Conservation (phyloP, 495 filamentous ascomycete genomes). For the Tricharina praecox region DNA sequence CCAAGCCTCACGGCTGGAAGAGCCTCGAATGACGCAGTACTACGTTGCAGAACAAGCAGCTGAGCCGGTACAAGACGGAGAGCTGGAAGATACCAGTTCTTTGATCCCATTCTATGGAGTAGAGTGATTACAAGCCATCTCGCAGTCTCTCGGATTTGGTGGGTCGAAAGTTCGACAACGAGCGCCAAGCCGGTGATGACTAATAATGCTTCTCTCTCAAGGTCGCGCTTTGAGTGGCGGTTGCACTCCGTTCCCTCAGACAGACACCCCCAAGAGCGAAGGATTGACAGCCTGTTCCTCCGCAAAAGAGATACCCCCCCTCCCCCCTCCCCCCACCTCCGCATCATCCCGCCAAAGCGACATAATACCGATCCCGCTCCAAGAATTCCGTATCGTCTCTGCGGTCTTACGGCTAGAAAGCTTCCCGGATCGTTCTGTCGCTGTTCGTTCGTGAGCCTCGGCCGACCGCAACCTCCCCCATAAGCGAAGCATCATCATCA, state of each 20-base stretch:
- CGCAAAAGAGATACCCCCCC: conserved; percentile 5
- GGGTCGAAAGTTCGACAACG: no score
- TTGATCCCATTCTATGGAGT: no score
- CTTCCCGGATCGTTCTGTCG: not conserved
- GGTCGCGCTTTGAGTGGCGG: conserved; percentile 4
- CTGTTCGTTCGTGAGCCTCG: conserved; percentile 1
- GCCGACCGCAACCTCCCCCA: not conserved
- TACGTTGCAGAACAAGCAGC: no score
- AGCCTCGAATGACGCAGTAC: no score
- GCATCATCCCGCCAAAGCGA: no score
- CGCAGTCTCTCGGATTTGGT: no score
- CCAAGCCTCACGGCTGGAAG: no score
- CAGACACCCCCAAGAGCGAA: not conserved
- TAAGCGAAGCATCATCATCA: not conserved
- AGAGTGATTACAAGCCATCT: no score
- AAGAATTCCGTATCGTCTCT: not conserved
- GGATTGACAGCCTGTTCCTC: not conserved
- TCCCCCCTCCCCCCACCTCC: not conserved
- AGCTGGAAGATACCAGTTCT: no score
- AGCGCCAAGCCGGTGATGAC: not conserved
- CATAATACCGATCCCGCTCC: conserved; percentile 1
- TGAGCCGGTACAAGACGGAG: no score
- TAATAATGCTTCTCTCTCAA: conserved; percentile 1
- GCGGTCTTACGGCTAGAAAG: conserved; percentile 2
- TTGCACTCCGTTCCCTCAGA: conserved; percentile 5